A percentile compares a stretch with the other conserved stretches of the same genome.
Evolutionary conservation across 23 red algal genomes (phyloP).

Genomic region (Gracilaria caudata): DNA sequence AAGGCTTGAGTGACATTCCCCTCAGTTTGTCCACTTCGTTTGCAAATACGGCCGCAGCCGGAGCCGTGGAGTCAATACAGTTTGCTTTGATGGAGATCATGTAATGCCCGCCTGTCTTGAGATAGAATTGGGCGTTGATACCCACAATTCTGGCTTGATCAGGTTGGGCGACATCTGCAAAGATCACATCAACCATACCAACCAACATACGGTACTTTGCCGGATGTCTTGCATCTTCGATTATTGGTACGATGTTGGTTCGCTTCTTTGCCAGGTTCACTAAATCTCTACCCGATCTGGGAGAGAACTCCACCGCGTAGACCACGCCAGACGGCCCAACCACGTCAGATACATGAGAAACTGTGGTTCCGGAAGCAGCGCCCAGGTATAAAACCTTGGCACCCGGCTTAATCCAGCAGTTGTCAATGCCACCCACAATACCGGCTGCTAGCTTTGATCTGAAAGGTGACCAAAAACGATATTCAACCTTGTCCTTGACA

Average conservation of each 20-base stretch:
- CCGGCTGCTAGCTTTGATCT: slow-evolving; percentile 96
- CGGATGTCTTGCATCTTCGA: slow-evolving; percentile 96
- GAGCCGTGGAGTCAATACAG: slow-evolving; percentile 95
- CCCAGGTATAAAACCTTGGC: slow-evolving; percentile 94
- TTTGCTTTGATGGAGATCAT: slow-evolving; percentile 99
- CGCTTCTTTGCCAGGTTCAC: slow-evolving; percentile 96
- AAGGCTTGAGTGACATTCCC: slow-evolving; percentile 79
- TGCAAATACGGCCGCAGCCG: slow-evolving; percentile 97
- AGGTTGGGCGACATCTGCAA: slow-evolving; percentile 99
- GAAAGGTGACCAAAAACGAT: slow-evolving; percentile 99
- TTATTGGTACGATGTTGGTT: slow-evolving; percentile 98
- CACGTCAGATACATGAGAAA: slow-evolving; percentile 96
- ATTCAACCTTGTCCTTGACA: slow-evolving; percentile 97
- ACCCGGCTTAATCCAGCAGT: slow-evolving; percentile 88
- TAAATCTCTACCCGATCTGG: slow-evolving; percentile 92
- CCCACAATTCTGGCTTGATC: slow-evolving; percentile 98
- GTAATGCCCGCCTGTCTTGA: slow-evolving; percentile 95
- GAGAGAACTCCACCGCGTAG: slow-evolving; percentile 99
- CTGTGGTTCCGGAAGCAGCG: slow-evolving; percentile 95
- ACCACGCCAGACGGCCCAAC: slow-evolving; percentile 93
- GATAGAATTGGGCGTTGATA: slow-evolving; percentile 90
- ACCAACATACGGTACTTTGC: slow-evolving; percentile 98
- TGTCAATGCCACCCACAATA: slow-evolving; percentile 97
- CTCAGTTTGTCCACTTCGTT: slow-evolving; percentile 97
- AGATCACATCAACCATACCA: slow-evolving; percentile 97